Conservation (phyloP, 2,329 filamentous ascomycete genomes). For the Davidsoniella australis region DNA sequence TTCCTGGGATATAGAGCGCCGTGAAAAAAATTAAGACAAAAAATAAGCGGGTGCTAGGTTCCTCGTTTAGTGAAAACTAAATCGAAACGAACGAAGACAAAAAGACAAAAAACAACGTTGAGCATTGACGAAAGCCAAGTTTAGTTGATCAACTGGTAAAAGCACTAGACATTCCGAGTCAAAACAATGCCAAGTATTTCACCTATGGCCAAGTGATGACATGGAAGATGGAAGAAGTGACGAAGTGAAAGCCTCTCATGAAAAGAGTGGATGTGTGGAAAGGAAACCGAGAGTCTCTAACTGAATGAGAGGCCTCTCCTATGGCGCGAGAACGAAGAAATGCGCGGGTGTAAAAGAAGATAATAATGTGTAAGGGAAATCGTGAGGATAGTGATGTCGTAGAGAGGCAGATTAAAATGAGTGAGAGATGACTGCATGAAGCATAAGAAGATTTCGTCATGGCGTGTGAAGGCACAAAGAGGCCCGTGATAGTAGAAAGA, state of each 20-base stretch:
- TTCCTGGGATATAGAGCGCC: not conserved
- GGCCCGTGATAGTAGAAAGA: not conserved
- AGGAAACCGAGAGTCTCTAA: not conserved
- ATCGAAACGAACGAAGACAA: not conserved
- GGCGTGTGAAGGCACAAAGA: not conserved
- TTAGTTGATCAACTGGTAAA: not conserved
- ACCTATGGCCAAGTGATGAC: not conserved
- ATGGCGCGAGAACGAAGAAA: not conserved
- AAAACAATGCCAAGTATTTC: not conserved
- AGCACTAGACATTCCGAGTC: not conserved
- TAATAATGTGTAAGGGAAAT: not conserved
- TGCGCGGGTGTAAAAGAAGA: not conserved
- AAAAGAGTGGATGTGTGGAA: not conserved
- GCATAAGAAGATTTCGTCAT: too few species aligned
- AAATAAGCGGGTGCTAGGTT: too few species aligned
- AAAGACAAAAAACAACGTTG: not conserved
- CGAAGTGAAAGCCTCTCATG: not conserved
- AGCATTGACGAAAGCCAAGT: not conserved
- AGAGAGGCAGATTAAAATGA: not conserved
- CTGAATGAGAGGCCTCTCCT: not conserved
- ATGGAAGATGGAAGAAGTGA: not conserved
- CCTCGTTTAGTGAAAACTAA: not conserved
- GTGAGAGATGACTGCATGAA: not conserved
- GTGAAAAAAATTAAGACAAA: slow-evolving; percentile 1
- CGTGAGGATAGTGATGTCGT: not conserved